phyloP scores from a whole-genome alignment of 2,329 filamentous ascomycete genomes.

The Escovopsis sp. region DNA sequence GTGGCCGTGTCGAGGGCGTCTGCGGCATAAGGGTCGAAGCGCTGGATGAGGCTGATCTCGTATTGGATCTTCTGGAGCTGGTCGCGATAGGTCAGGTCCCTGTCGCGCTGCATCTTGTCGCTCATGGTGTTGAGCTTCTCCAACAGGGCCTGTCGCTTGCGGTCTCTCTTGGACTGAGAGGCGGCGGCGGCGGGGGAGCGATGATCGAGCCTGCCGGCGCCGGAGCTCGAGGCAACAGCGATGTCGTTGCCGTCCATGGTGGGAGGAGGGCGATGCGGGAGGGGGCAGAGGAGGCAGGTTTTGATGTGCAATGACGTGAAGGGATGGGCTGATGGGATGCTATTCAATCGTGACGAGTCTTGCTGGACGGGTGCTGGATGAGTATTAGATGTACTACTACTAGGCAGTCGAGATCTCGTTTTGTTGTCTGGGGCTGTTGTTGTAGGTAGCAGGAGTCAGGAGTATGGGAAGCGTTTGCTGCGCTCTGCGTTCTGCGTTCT shows the following conservation, averaged over 20 bases:
- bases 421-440: too few species aligned
- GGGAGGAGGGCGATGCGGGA: background rate
- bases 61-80: constrained; percentile 86
- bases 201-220: constrained; percentile 19
- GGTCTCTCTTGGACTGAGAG: constrained; percentile 71
- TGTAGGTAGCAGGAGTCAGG: too few species aligned
- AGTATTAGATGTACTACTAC: too few species aligned
- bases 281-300: too few species aligned
- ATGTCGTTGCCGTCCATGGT: constrained; percentile 26
- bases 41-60: constrained; percentile 73
- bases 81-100: constrained; percentile 72
- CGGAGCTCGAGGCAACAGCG: constrained; percentile 16
- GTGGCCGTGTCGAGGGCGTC: constrained; percentile 58
- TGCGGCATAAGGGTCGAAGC: constrained; percentile 65
- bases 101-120: constrained; percentile 62
- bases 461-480: too few species aligned
- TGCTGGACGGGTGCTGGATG: too few species aligned
- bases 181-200: constrained; percentile 21
- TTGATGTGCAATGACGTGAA: too few species aligned
- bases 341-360: too few species aligned
- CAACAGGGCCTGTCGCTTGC: constrained; percentile 67
- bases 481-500: too few species aligned
- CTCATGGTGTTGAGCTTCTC: constrained; percentile 66
- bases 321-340: too few species aligned
- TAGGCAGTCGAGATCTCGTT: too few species aligned